Percentiles rank a stretch among this genome's conserved stretches.
Conservation (phyloP, 2,329 filamentous ascomycete genomes). For the Fusarium xyrophilum region DNA sequence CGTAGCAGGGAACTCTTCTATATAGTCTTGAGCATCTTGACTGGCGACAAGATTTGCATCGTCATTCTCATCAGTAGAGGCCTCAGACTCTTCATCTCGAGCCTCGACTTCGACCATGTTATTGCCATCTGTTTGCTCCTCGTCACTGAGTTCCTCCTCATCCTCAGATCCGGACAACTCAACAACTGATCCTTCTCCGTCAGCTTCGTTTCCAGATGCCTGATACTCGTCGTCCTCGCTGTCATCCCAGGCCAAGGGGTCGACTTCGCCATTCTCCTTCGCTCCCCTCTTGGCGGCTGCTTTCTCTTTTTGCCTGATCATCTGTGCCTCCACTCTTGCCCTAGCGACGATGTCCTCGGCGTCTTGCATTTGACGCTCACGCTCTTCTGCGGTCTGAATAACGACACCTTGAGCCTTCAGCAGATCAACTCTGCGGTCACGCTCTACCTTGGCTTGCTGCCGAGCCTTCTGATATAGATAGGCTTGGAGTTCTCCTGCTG, state of each 20-base stretch:
- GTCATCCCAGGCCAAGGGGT: slow-evolving; percentile 63
- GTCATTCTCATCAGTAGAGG: slow-evolving; percentile 31
- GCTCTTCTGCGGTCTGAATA: slow-evolving; percentile 85
- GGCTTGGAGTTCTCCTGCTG: slow-evolving; percentile 70
- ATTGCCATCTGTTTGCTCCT: slow-evolving; percentile 47
- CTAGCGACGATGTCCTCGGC: slow-evolving; percentile 89
- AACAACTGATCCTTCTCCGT: slow-evolving; percentile 50
- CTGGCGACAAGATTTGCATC: slow-evolving; percentile 50
- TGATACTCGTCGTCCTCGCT: slow-evolving; percentile 62
- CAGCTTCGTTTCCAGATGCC: slow-evolving; percentile 48
- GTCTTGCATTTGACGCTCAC: slow-evolving; percentile 79
- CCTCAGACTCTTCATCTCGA: slow-evolving; percentile 49
- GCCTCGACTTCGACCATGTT: slow-evolving; percentile 51
- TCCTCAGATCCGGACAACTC: slow-evolving; percentile 57
- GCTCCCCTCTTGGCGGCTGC: slow-evolving; percentile 72
- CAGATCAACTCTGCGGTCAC: slow-evolving; percentile 76
- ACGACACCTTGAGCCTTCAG: slow-evolving; percentile 81
- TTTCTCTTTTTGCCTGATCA: slow-evolving; percentile 79
- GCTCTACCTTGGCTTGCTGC: slow-evolving; percentile 79
- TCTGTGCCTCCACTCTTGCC: slow-evolving; percentile 76
- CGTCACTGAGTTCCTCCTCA: slow-evolving; percentile 44
- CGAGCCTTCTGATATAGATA: slow-evolving; percentile 75
- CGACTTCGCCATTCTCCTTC: slow-evolving; percentile 55
- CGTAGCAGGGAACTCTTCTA: slow-evolving; percentile 50
- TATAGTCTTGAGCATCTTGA: slow-evolving; percentile 42